phyloP scores from a whole-genome alignment of 129 eudicot genomes.

The Rutidosis leptorrhynchoides region DNA sequence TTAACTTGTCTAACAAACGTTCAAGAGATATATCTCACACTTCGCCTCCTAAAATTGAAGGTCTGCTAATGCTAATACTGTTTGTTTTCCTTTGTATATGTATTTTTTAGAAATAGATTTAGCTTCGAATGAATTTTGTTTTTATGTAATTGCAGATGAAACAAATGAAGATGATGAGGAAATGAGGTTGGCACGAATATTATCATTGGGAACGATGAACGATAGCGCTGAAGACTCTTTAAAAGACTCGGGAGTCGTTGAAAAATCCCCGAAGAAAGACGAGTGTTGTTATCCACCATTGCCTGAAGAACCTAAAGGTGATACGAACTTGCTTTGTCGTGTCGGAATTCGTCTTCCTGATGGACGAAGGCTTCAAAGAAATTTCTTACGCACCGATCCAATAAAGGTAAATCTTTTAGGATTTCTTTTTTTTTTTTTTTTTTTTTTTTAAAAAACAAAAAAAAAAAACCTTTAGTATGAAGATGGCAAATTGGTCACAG shows the following conservation, averaged over 20 bases:
- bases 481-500: background rate
- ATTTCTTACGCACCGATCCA: slow-evolving; percentile 62
- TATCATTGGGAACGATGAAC: slow-evolving; percentile 55
- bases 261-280: slow-evolving; percentile 29
- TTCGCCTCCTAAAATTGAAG: slow-evolving; percentile 41
- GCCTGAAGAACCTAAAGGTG: slow-evolving; percentile 81
- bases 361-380: slow-evolving; percentile 82
- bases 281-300: slow-evolving; percentile 52
- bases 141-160: slow-evolving; percentile 38
- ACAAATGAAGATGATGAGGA: slow-evolving; percentile 66
- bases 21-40: slow-evolving; percentile 50
- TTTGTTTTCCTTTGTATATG: background rate
- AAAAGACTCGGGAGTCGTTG: slow-evolving; percentile 26
- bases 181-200: slow-evolving; percentile 57
- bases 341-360: slow-evolving; percentile 86
- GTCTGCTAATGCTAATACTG: slow-evolving; percentile 19
- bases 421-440: background rate
- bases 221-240: slow-evolving; percentile 29
- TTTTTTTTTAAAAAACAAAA: background rate
- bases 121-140: background rate
- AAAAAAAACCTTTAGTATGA: too few species aligned
- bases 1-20: slow-evolving; percentile 56
- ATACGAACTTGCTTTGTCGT: slow-evolving; percentile 64
- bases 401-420: slow-evolving; percentile 30
- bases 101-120: too few species aligned